A percentile compares a stretch with the other conserved stretches of the same genome.
Conservation (phyloP, 2,329 filamentous ascomycete species). For the Helicocarpus griseus region DNA sequence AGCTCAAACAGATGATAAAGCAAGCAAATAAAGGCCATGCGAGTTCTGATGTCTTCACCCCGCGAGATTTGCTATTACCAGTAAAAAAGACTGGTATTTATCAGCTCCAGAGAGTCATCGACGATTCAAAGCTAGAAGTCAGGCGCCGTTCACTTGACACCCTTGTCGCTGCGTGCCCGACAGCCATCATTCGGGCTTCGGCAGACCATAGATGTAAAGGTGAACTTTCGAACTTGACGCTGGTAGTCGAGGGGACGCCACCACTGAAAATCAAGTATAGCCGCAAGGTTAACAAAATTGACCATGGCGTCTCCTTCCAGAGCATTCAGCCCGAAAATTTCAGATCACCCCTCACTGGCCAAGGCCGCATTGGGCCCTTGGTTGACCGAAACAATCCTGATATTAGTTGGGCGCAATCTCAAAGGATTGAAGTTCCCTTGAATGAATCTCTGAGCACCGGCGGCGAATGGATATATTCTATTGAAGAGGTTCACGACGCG, state of each 20-base stretch:
- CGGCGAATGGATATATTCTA: slow-evolving; percentile 78
- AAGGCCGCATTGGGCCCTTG: slow-evolving; percentile 48
- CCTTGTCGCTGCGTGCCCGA: slow-evolving; percentile 77
- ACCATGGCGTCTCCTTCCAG: slow-evolving; percentile 81
- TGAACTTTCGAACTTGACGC: slow-evolving; percentile 73
- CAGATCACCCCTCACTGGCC: slow-evolving; percentile 62
- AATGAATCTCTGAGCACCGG: slow-evolving; percentile 78
- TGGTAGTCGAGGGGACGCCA: slow-evolving; percentile 80
- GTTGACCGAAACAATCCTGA: slow-evolving; percentile 41
- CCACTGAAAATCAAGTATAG: slow-evolving; percentile 91
- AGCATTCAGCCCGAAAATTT: slow-evolving; percentile 86
- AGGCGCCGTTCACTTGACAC: slow-evolving; percentile 66
- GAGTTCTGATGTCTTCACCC: slow-evolving; percentile 41
- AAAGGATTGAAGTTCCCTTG: slow-evolving; percentile 67
- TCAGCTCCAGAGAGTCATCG: slow-evolving; percentile 71
- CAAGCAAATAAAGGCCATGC: slow-evolving; percentile 52
- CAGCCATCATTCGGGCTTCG: slow-evolving; percentile 59
- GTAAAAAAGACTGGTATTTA: slow-evolving; percentile 86
- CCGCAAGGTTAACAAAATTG: slow-evolving; percentile 71
- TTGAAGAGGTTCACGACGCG: slow-evolving; percentile 86
- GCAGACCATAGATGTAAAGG: slow-evolving; percentile 65
- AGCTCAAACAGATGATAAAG: slow-evolving; percentile 66
- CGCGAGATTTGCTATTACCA: slow-evolving; percentile 60
- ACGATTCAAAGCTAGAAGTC: slow-evolving; percentile 90
- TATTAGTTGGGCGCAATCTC: slow-evolving; percentile 68